Evolutionary conservation across 73 alveolate genomes (phyloP).

Genomic region (Blepharisma stoltei): DNA sequence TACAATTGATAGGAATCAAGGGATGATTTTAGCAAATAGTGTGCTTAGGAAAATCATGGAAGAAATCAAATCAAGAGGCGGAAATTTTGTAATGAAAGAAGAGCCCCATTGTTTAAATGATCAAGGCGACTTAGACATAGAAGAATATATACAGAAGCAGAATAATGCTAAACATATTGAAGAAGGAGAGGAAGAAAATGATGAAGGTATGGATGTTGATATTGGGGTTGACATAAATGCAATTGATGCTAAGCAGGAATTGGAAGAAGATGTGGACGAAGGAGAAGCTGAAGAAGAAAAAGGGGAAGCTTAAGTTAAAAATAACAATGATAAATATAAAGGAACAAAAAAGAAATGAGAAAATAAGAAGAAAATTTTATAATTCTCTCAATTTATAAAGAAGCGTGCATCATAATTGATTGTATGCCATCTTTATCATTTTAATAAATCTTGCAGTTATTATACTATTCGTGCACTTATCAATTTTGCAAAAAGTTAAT

Average conservation of each 20-base stretch:
- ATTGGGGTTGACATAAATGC: conserved; percentile 29
- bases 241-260: conserved; percentile 43
- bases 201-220: conserved; percentile 55
- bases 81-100: conserved; percentile 61
- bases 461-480: no score
- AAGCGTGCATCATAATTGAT: no score
- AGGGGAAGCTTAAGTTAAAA: conserved; percentile 48
- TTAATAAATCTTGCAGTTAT: no score
- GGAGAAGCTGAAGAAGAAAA: conserved; percentile 71
- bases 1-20: conserved; percentile 73
- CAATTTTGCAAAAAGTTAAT: no score
- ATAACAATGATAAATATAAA: not conserved
- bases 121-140: conserved; percentile 46
- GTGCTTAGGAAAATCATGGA: conserved; percentile 60
- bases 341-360: no score
- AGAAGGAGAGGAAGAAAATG: conserved; percentile 59
- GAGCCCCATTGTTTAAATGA: conserved; percentile 71
- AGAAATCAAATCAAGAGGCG: conserved; percentile 61
- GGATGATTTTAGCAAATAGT: conserved; percentile 53
- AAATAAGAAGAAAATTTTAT: no score
- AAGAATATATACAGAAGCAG: conserved; percentile 29
- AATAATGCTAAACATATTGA: conserved; percentile 37
- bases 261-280: conserved; percentile 48
- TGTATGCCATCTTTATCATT: no score
- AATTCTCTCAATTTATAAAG: no score